These are phyloP conservation scores for Thuidium tamariscinum DNA, from an alignment of 225 moss, liverwort and hornwort genomes.

Conservation along the genomic window DNA sequence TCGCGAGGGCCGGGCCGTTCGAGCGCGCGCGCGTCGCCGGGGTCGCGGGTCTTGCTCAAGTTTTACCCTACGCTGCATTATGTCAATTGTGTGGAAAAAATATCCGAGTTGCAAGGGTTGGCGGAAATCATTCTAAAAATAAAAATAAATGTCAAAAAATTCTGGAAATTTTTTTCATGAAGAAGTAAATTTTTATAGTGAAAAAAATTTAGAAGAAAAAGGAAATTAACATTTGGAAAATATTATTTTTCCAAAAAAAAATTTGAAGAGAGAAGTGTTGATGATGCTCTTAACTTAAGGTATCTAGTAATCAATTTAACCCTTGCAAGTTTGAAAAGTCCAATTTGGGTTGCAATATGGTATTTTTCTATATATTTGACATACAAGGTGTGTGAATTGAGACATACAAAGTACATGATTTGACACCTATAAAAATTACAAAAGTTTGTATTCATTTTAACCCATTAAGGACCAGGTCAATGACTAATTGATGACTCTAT, in stretches of 20 bases:
- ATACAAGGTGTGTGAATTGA: background rate
- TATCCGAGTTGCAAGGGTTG: background rate
- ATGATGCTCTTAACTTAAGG: accelerated
- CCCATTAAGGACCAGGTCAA: too few species aligned
- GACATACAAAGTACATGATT: background rate
- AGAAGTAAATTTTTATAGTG: background rate
- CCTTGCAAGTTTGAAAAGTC: accelerated
- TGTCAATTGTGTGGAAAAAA: background rate
- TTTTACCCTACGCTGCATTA: background rate
- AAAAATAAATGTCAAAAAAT: too few species aligned
- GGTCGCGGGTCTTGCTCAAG: background rate
- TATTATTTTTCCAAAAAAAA: accelerated
- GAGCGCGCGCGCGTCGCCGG: background rate
- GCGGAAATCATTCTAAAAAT: background rate
- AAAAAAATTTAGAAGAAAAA: background rate
- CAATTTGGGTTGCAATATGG: accelerated
- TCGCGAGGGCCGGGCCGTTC: background rate
- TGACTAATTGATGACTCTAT: too few species aligned
- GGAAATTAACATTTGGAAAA: accelerated
- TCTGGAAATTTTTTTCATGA: accelerated
- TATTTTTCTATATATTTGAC: background rate
- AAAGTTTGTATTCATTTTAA: background rate
- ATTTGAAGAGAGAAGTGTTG: accelerated
- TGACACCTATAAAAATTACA: background rate
- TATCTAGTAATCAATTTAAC: background rate